Evolutionary conservation across 306 rosid genomes (phyloP), one percentile per base, ranked within the genome.

Genomic region (Abrus precatorius): DNA sequence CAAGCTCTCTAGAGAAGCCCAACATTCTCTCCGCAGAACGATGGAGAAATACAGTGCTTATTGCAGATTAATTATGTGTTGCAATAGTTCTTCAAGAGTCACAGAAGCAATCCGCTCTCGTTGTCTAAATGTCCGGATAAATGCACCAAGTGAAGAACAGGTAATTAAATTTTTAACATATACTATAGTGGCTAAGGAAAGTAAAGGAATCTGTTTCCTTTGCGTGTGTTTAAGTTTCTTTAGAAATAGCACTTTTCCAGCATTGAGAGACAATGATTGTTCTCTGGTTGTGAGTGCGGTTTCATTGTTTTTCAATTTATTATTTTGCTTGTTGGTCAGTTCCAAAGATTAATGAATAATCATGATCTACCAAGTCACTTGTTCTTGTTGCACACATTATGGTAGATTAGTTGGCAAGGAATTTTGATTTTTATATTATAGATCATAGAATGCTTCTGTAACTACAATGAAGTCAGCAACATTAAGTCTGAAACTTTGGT

Each of bases 41-140:
- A 95, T 91, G 98, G 99, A 95, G 82, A 95, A 95, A 82, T 95
- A 93, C 80, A 95, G 96, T 56, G 77, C 97, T 52, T 91, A 90
- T 84, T 95, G 99, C 88, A 88, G 98, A 86, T 87, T 95, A 38
- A 91, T 95, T 79, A 85, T 95, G 47, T 95, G 97, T 67, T 91
- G 99, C 87, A 93, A 93, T 90, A 95, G 97, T 82, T 95, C 99
- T 79, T 95, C 99, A 28, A 93, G 92, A 86, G 98, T 95, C 49
- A 91, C 94, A 48, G 98, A 95, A 90, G 99, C 99, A 69, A 93
- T 95, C 79, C 90, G 98, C 70, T 95, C 99, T 56, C 91, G 99
- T 38, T 95, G 99, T 89, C 89, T 95, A 32, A 95, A 91, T 83
- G 91, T 91, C 73, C 90, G 93, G 82, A 87, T 95, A 82, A 91